These are phyloP conservation scores for Boletus rex-veris DNA, from an alignment of 768 basidiomycete species.

Conservation along the genomic window DNA sequence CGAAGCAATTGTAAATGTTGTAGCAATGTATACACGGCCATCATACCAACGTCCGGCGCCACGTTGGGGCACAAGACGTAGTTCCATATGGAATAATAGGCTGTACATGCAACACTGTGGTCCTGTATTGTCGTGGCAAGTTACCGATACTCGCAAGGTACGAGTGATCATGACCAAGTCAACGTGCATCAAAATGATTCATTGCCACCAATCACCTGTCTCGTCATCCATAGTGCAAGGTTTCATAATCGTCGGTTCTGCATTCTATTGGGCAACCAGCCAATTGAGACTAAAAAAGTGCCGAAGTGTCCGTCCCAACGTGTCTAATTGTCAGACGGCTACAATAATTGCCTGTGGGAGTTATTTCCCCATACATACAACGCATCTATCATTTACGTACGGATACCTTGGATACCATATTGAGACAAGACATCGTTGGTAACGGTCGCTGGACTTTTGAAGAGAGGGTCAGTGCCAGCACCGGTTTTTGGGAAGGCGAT, in stretches of 20 bases:
- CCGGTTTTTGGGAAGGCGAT: conserved; percentile 95
- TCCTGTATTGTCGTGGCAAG: conserved; percentile 8
- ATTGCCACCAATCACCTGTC: background rate
- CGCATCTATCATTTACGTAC: conserved; percentile 2
- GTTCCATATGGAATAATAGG: too few relatives aligned
- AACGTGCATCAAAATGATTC: background rate
- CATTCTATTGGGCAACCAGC: background rate
- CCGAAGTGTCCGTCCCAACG: conserved; percentile 1
- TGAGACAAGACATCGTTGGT: conserved; percentile 50
- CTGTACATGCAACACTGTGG: too few relatives aligned
- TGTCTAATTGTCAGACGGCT: background rate
- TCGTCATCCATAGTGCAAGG: background rate
- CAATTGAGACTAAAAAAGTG: background rate
- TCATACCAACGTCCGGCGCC: background rate
- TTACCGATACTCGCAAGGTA: background rate
- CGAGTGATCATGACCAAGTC: background rate
- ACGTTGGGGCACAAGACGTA: background rate
- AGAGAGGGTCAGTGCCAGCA: conserved; percentile 79
- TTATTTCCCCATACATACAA: background rate
- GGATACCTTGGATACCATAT: conserved; percentile 53
- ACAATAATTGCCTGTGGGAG: conserved; percentile 2
- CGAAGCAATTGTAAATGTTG: background rate
- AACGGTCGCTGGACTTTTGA: conserved; percentile 78
- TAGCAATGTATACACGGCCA: conserved; percentile 2
- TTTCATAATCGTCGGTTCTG: background rate